Base-by-base conservation (phyloP, 495 filamentous ascomycete species). In the Choiromyces venosus region DNA sequence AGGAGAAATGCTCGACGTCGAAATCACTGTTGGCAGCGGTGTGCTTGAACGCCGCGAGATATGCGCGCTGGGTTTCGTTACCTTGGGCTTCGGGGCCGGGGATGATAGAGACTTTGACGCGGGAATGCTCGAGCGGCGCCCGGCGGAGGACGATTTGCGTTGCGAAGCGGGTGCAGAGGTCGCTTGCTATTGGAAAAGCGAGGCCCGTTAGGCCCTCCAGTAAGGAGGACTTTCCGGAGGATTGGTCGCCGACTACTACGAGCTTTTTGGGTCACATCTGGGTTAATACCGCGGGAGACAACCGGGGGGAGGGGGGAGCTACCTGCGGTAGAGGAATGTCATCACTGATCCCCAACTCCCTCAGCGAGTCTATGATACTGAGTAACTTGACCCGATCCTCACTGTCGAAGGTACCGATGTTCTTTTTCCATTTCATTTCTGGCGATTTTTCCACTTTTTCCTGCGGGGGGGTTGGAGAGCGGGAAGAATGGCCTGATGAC, bases 121-220 rank as follows among this genome's bases (percentile, higher is more conserved):
- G 74, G 14, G 76, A 66, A 4, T 73, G 66, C 33, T 80, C 74
- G 21, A 70, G 69, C 0, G 82, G 66, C 6, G 82, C 81, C 33
- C 84, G 80, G 14, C 84, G 82, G n/a, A 84, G 83, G 19, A 83
- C 80, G 25, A 87, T 85, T 29, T 86, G 82, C 0, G 85, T 86
- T n/a, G 85, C 83, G 69, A 85, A 86, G n/a, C 85, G 74, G 5
- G 85, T 86, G 66, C 83, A 84, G 1, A 82, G 64, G 19, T 75
- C 74, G 38, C 75, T 77, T 8, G 73, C 78, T 37, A 78, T 72
- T 6, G 82, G 83, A 40, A 84, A 84, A 9, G 83, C 81, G 18
- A 84, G 77, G 5, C 77, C 81, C 7, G 83, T 84, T 29, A 84
- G 68, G 21, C 83, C 83, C 46, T 84, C 82, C 9, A 84, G 74